Base-by-base conservation (phyloP, 352 stramenopile species). In the Thraustochytrium aureum region DNA sequence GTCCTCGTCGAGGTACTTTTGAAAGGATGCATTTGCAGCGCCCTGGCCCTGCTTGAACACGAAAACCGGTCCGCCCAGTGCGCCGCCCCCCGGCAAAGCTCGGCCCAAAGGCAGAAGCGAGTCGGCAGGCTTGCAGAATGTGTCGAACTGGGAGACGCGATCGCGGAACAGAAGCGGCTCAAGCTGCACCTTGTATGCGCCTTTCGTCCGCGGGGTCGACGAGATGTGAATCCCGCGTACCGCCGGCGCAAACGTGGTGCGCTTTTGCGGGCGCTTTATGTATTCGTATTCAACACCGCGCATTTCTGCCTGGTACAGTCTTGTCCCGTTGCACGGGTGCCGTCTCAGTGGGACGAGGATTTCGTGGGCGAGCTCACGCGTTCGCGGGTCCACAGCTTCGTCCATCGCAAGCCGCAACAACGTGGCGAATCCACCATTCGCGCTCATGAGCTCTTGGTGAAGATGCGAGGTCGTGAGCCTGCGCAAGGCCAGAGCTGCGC, bases 361-460 rank as follows among this genome's bases (percentile, higher is more conserved):
- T n/a, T 64, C 56, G 17, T 26, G 56, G 26, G 26, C 10, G 10
- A 64, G 56, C 35, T 32, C 10, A 10, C 10, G 56, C 35, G 56
- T 64, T n/a, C 14, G 10, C 10, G 26, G 10, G 33, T 64, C 56
- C 56, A 64, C 26, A n/a, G 26, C 35, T 7, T 64, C 56, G 56
- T 64, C 56, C 56, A 64, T 64, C 26, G 56, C 56, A 10, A 64
- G 10, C n/a, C 35, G 10, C 35, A 64, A 26, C 26, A 64, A 38
- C 56, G 33, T 32, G 33, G 10, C 26, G 56, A 64, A 64, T 10
- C 56, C 56, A 38, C 56, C 56, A 26, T 64, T 32, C 56, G 33
- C 35, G 56, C 56, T 64, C 56, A 64, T 64, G 56, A 64, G 56
- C 35, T 64, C 56, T 64, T 64, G 56, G 26, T 64, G 56, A 26